These are phyloP conservation scores for Saturnispora gosingensis DNA, from an alignment of 805 yeast species.

Conservation along the genomic window DNA sequence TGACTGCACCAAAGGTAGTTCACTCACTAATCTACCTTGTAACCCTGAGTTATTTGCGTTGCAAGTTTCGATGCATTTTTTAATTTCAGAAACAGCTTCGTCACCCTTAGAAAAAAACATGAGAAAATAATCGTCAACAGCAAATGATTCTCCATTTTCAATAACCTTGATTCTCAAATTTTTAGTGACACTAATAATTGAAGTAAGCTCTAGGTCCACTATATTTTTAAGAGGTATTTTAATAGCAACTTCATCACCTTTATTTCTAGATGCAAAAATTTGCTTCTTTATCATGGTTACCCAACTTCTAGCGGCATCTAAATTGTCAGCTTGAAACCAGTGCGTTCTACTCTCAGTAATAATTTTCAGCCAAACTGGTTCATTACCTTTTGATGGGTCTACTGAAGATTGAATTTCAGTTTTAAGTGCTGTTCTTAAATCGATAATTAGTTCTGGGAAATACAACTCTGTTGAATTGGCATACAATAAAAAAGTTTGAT, in stretches of 20 bases:
- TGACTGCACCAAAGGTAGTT: conserved; percentile 17
- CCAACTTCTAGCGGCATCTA: conserved; percentile 74
- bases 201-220: conserved; percentile 47
- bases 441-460: conserved; percentile 72
- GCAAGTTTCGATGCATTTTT: conserved; percentile 30
- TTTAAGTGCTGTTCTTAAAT: conserved; percentile 50
- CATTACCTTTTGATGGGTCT: conserved; percentile 15
- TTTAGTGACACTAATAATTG: conserved; percentile 46
- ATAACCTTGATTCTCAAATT: conserved; percentile 53
- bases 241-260: conserved; percentile 62
- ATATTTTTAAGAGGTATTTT: conserved; percentile 69
- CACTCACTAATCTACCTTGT: conserved; percentile 14
- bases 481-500: conserved; percentile 60
- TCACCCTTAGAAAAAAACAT: conserved; percentile 52
- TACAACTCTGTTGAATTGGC: conserved; percentile 69
- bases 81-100: conserved; percentile 33
- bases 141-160: conserved; percentile 43
- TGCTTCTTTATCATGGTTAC: conserved; percentile 62
- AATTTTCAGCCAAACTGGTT: conserved; percentile 45
- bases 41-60: conserved; percentile 20
- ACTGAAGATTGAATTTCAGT: conserved; percentile 41
- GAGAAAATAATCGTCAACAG: conserved; percentile 61
- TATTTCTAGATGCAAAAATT: conserved; percentile 64
- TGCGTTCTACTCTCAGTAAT: conserved; percentile 49
- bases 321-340: conserved; percentile 64